Evolutionary conservation across 345 rosid genomes (phyloP), one percentile per base, ranked within the genome.

Genomic region (Erysimum cheiranthoides): DNA sequence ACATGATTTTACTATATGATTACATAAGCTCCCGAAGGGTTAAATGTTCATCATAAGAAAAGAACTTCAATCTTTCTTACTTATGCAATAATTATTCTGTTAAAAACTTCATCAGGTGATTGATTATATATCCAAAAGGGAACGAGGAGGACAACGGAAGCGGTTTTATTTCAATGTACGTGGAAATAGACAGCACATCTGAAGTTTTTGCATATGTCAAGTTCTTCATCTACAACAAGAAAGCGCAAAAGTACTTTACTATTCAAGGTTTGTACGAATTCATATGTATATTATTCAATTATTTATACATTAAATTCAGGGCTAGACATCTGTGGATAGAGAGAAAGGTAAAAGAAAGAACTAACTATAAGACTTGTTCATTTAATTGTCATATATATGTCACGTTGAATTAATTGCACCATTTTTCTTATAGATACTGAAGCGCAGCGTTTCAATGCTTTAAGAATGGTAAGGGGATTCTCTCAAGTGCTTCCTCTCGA

Each of bases 131-230:
- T 25, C 56, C 56, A 11, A 11, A 51, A 51, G 56, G 56, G 56
- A 51, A 51, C 57, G 0, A 51, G 8, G n/a, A 51, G 8, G 57
- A 51, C 31, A 10, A 51, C 13, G 32, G 57, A 25, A 5, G 57
- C 3, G 57, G 57, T 25, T 51, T 10, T 51, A 5, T 51, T 51
- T 51, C 57, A 51, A 51, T 51, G 32, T 51, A 51, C 32, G 57
- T 51, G 32, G 31, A 25, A 51, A 25, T 51, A 25, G 32, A 51
- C 57, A 51, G n/a, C 57, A 51, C 32, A 51, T 21, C 30, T 27
- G 57, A 51, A 51, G 57, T 51, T 51, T 10, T 25, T 51, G 57
- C 57, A 10, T 51, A 51, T 50, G 12, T 25, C 56, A 25, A 51
- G 31, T 51, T 51, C 56, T 25, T 51, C 56, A 6, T 50, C 13